Evolutionary conservation across 305 asterid genomes (phyloP).

Genomic region (Fraxinus latifolia): DNA sequence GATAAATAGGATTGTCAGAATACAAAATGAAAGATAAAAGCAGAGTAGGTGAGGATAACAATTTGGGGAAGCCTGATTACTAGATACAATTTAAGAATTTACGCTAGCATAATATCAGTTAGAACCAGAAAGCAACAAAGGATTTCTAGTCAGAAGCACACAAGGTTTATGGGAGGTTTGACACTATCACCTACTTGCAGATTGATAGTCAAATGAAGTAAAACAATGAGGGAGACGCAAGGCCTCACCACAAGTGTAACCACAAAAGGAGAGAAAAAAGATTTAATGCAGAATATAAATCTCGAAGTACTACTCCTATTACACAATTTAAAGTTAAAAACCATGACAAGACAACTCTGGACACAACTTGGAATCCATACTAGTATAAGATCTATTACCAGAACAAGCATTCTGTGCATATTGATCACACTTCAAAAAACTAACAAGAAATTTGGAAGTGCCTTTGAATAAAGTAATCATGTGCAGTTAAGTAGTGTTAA

Average conservation of each 20-base stretch:
- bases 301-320: not conserved
- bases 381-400: not conserved
- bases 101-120: not conserved
- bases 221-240: not conserved
- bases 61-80: not conserved
- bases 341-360: not conserved
- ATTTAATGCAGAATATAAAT: no score
- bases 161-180: not conserved
- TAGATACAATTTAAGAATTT: not conserved
- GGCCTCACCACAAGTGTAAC: not conserved
- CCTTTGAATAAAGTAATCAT: not conserved
- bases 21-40: not conserved
- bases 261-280: no score
- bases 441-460: not conserved
- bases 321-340: not conserved
- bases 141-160: not conserved
- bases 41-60: not conserved
- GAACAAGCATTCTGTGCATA: not conserved
- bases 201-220: not conserved
- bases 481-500: not conserved
- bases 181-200: not conserved
- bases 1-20: not conserved
- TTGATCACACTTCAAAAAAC: not conserved
- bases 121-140: not conserved
- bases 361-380: not conserved